Percentiles rank a stretch among this genome's conserved stretches.
Evolutionary conservation across 192 early-diverging fungal genomes (phyloP).

Genomic region (Backusella morwellensis): DNA sequence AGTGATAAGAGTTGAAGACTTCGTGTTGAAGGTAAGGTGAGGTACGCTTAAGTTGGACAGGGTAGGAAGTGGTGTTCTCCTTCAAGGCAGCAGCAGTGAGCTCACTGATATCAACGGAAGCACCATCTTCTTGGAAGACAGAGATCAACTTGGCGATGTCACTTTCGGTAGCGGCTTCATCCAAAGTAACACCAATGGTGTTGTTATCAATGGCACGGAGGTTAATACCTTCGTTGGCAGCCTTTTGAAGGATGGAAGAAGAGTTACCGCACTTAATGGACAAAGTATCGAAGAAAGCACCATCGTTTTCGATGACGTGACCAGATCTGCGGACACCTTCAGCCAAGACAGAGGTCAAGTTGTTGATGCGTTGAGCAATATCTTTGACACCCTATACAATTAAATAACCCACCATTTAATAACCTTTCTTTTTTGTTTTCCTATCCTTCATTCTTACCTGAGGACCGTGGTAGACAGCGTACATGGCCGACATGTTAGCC

Average conservation of each 20-base stretch:
- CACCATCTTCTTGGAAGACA: constrained; percentile 72
- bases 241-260: constrained; percentile 69
- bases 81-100: constrained; percentile 48
- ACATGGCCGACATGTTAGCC: constrained; percentile 99
- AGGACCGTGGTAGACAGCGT: constrained; percentile 98
- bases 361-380: constrained; percentile 93
- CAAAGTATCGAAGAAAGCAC: constrained; percentile 93
- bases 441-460: constrained; percentile 41
- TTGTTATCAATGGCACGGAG: constrained; percentile 74
- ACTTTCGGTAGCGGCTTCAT: constrained; percentile 84
- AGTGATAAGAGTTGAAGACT: constrained; percentile 95
- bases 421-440: constrained; percentile 3
- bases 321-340: constrained; percentile 71
- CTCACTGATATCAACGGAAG: constrained; percentile 47
- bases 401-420: constrained; percentile 16
- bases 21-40: constrained; percentile 82
- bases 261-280: constrained; percentile 71
- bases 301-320: constrained; percentile 75
- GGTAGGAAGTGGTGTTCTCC: constrained; percentile 48
- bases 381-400: constrained; percentile 65
- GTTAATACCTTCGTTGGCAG: constrained; percentile 81
- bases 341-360: constrained; percentile 83
- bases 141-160: constrained; percentile 81
- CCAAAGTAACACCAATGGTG: constrained; percentile 85
- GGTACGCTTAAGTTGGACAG: constrained; percentile 67